Base-by-base conservation (phyloP, 768 basidiomycete genomes). In the Tylopilus vinaceipallidus region DNA sequence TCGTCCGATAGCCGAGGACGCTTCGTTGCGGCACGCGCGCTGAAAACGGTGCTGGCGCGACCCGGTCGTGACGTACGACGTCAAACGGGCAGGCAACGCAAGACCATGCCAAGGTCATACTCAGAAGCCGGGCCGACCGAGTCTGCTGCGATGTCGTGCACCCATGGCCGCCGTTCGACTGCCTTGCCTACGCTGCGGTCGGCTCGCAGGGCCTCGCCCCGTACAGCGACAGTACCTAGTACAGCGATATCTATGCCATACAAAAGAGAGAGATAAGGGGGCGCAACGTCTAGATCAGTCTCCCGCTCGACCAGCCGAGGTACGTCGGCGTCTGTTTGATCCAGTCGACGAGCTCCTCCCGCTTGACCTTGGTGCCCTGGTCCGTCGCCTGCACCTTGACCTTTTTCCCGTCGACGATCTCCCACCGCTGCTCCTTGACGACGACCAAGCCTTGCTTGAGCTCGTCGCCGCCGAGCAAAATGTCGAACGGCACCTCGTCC, bases 381-480 rank as follows among this genome's bases (percentile, higher is more conserved):
- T 84, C 81, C 16, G 74, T 73, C 29, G 75, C 76, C 61, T 77
- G 80, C 32, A 81, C 77, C 60, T 80, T 80, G 36, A 62, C 73
- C 71, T 88, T 91, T 72, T 81, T 78, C 34, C 86, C 88, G 32
- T 84, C 82, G 11, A 82, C 75, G 20, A 88, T 59, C 60, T 88
- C 80, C 89, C 89, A 91, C 43, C 71, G 78, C 68, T 98, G 95
- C 67, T 95, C 86, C 73, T 98, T 98, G 49, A 99, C 89, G 32
- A 84, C 81, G 26, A 97, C 92, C 33, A 88, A 71, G 4, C 95
- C 97, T 39, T 80, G 78, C 61, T 83, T 84, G 48, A 93, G 72
- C 72, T 99, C 95, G 49, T 88, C 86, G 1, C 78, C 80, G 9
- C 93, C 95, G n/a, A 98, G 73, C 56, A 98, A 90, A 49, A 98